Evolutionary conservation across 2,329 filamentous ascomycete species (phyloP), one percentile per base, ranked within the genome.

Genomic region (Apiospora sp.): DNA sequence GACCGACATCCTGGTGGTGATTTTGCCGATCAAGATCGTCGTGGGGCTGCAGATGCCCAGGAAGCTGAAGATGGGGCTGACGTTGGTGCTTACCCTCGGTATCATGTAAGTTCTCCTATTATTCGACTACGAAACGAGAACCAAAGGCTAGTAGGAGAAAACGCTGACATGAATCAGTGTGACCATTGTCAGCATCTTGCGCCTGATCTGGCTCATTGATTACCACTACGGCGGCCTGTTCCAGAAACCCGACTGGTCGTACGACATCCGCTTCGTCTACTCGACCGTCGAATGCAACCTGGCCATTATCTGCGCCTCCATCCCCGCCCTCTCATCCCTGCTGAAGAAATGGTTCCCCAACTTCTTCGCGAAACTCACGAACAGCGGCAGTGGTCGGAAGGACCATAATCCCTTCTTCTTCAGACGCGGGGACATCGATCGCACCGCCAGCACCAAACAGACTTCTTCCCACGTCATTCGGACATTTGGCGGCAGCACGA

Each of bases 281-380:
- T 81, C 80, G 19, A 75, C 77, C 43, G 77, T 81, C 71, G 83
- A 84, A 74, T 80, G 81, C 71, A 84, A 84, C 74, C 75, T 83
- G 30, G 83, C 82, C 54, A 83, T 84, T 71, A 77, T 83, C 67
- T 79, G 83, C 22, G 82, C 82, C 61, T 83, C 80, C 0, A 80
- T 79, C 1, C 83, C 83, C 27, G 80, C 82, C 0, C 77, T 84
- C 4, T 69, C 67, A 5, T 48, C 27, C 2, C 24, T 69, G 14
- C 43, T 69, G 16, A 49, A n/a, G 44, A 19, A 24, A 3, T 69
- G 67, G 67, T 69, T 46, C 44, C 67, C 67, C 1, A 22, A 16
- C 16, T 14, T 49, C 44, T 69, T 69, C 22, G 34, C 44, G 19
- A 69, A 34, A 14, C 58, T 64, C 16, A 37, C 58, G 19, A 37